Evolutionary conservation across 2,329 filamentous ascomycete species (phyloP).

Genomic region (Fulvia fulva): DNA sequence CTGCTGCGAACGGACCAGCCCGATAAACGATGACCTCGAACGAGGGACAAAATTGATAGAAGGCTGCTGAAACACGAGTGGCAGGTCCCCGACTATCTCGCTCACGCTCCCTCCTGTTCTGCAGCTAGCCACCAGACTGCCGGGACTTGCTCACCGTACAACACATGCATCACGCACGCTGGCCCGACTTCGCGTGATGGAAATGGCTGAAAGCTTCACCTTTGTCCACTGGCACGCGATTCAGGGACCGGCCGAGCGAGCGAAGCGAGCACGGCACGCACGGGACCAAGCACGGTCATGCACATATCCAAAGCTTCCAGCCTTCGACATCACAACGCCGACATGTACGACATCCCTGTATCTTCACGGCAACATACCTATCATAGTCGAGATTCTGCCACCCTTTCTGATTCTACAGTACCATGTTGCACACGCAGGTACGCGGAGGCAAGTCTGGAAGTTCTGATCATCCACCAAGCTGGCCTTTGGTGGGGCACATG

Average conservation of each 20-base stretch:
- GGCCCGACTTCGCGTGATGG: background rate
- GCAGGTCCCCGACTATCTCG: background rate
- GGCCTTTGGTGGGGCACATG: background rate
- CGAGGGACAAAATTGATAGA: background rate
- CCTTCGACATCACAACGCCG: background rate
- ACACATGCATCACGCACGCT: background rate
- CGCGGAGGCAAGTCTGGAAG: background rate
- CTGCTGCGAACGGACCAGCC: background rate
- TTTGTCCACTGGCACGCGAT: background rate
- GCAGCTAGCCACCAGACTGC: background rate
- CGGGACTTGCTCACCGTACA: background rate
- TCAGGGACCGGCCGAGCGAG: background rate
- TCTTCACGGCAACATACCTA: background rate
- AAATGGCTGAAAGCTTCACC: background rate
- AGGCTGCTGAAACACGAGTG: background rate
- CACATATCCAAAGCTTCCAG: background rate
- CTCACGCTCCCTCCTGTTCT: background rate
- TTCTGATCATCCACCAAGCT: background rate
- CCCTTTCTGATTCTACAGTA: background rate
- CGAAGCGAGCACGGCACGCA: too few species aligned
- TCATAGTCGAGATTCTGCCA: background rate
- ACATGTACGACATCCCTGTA: background rate
- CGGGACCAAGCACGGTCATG: background rate
- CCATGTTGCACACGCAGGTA: background rate
- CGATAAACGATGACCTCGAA: background rate